Evolutionary conservation across 345 rosid species (phyloP), one percentile per base, ranked within the genome.

Genomic region (Angophora floribunda): DNA sequence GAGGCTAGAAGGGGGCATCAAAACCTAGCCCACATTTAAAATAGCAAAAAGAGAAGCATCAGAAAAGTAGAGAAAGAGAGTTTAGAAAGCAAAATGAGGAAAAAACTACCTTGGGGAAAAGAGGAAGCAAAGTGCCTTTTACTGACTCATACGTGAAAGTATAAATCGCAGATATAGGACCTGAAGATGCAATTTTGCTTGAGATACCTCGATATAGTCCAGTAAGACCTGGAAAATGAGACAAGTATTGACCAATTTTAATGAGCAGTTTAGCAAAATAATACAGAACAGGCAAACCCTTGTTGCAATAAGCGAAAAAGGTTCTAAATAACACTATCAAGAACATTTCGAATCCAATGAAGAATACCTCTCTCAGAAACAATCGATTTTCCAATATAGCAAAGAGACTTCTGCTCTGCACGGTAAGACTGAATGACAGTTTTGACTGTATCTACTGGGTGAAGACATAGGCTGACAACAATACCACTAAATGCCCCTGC

Each of bases 131-230:
- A 88, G 93, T 52, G 65, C 97, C 98, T 93, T 97, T 97, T 65
- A 95, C 95, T 47, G 99, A 92, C 93, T 97, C 99, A 88, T 97
- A 97, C 1, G 99, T 95, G 91, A 94, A 97, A 87, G 96, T 93
- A 92, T 96, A 97, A 91, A 96, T 90, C 14, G 98, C 98, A 92
- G 99, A 97, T 86, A 95, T 94, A 63, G 99, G 99, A 93, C 97
- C 99, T 91, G 99, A 96, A 85, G 96, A 95, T 52, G 97, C 95
- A 94, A 96, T 93, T 89, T 95, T 97, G 92, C 97, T 94, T 85
- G 97, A 89, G 86, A 97, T 92, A 67, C 99, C 99, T 52, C 99
- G 94, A 91, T 97, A 97, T 63, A 96, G 95, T 87, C 99, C 97
- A 63, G 92, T 93, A 63, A 96, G 84, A 91, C 99, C 99, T 97